Conservation (phyloP, 208 protist species). For the Leptomonas seymouri region DNA sequence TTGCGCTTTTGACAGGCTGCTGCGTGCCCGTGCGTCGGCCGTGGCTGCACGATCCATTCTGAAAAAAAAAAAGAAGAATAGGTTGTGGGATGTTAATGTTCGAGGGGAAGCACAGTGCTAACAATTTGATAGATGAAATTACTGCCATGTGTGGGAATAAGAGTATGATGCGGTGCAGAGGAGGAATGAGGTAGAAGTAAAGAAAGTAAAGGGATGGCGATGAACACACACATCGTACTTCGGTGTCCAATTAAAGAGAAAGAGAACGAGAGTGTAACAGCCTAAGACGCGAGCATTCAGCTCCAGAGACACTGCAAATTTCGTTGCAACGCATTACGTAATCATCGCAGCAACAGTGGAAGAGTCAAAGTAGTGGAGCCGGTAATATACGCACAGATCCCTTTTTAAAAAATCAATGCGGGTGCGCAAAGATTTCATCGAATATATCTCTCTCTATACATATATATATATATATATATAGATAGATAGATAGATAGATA, state of each 20-base stretch:
- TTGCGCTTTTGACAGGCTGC: conserved; percentile 57
- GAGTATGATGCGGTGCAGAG: no score
- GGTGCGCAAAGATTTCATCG: background rate
- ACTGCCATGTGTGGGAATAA: background rate
- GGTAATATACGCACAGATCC: background rate
- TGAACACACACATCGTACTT: no score
- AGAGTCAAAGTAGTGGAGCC: background rate
- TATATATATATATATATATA: no score
- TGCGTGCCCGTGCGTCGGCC: conserved; percentile 47
- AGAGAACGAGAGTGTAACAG: no score
- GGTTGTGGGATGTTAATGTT: background rate
- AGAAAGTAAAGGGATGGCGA: no score
- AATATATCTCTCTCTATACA: no score
- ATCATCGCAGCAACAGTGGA: no score
- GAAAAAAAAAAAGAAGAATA: background rate
- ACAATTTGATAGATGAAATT: background rate
- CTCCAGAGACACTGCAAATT: no score
- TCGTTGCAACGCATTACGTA: no score
- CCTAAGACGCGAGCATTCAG: no score
- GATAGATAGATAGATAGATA: background rate
- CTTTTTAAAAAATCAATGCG: background rate
- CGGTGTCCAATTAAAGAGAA: no score
- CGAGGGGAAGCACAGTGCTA: background rate
- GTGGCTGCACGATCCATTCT: conserved; percentile 31
- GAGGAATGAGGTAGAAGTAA: no score